Base-by-base conservation (phyloP, 2,329 filamentous ascomycete species). In the Chaetomiaceae sp. region DNA sequence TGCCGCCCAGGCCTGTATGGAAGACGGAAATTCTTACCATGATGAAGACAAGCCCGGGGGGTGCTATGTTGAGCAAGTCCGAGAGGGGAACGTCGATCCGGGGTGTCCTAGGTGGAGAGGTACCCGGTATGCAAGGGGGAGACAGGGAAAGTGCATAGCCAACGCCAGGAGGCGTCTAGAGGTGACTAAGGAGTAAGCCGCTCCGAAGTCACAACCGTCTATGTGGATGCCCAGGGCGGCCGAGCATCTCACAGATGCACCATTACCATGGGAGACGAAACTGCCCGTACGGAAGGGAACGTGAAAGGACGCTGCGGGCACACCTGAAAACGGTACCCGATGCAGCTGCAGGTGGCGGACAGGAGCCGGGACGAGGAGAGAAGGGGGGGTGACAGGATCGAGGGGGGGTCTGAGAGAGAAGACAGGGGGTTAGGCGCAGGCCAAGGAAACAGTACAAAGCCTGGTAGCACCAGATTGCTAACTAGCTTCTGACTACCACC, bases 21-120 rank as follows among this genome's bases (percentile, higher is more conserved):
- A 52, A 58, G 41, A 61, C 48, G 53, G n/a, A 61, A 61, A 66
- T 59, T 48, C 75, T 77, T 76, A 78, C 75, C 75, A 78, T 77
- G 66, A 68, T 74, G 68, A 65, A 68, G 67, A 66, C 34, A 41
- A 23, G 32, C 36, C 32, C 16, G 25, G 52, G 51, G 52, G 40
- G 36, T 48, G 36, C 38, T 68, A 66, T 66, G 69, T 67, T 65
- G 63, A 65, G 69, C 67, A 68, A 65, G 58, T 48, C 53, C 45
- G 43, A 58, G 42, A 38, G 23, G 44, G n/a, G n/a, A n/a, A 48
- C 13, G 36, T 33, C 42, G 58, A 50, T 45, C 52, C 42, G 16
- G 56, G 49, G 43, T 57, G 58, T 57, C 55, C 58, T 56, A 53
- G 54, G 54, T 49, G 48, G 53, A 47, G 37, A 56, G 44, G 56